Evolutionary conservation across 345 rosid species (phyloP).

Genomic region (Fremontodendron californicum): DNA sequence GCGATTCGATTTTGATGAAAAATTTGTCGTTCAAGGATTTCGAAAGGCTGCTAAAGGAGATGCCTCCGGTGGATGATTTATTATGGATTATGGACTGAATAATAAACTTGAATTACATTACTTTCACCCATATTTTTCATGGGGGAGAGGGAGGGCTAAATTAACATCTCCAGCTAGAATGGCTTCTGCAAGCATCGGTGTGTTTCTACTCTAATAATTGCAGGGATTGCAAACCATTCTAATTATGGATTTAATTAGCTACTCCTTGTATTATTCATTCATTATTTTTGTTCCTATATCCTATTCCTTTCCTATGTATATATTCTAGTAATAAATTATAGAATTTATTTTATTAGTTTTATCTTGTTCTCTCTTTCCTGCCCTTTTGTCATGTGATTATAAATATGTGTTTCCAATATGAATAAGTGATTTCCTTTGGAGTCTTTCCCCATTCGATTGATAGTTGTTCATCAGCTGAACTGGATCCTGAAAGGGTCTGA

Average conservation of each 20-base stretch:
- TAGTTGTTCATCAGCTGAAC: background rate
- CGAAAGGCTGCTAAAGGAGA: constrained; percentile 40
- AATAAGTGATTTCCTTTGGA: background rate
- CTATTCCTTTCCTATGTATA: background rate
- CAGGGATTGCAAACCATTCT: background rate
- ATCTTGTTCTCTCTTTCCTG: background rate
- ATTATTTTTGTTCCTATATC: background rate
- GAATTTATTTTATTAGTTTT: background rate
- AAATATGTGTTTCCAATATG: background rate
- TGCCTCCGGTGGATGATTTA: constrained; percentile 37
- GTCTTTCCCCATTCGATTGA: background rate
- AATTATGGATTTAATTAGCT: background rate
- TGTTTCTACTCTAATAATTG: background rate
- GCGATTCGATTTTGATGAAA: constrained; percentile 19
- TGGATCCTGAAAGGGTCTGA: background rate
- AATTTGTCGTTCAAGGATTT: constrained; percentile 34
- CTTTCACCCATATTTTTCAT: background rate
- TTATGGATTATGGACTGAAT: constrained; percentile 24
- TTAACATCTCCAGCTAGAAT: background rate
- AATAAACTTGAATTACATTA: background rate
- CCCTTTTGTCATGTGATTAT: background rate
- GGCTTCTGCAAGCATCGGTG: background rate
- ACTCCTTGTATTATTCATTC: constrained; percentile 4
- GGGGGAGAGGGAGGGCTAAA: background rate
- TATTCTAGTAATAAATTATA: background rate